Base-by-base conservation (phyloP, 176 grass and related monocot genomes). In the Pharus latifolius region DNA sequence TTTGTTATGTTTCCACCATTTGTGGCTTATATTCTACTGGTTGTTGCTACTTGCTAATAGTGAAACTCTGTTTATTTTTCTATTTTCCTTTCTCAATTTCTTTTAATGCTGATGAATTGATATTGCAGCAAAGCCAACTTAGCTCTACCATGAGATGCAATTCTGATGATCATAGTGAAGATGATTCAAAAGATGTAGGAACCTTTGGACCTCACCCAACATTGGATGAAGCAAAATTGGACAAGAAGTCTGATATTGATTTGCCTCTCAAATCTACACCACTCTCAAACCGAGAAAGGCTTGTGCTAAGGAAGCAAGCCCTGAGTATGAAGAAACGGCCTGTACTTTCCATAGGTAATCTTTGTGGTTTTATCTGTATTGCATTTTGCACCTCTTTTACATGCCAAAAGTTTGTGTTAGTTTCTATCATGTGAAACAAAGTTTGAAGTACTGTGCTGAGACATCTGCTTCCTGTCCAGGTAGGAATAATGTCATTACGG, bases 221-320 rank as follows among this genome's bases (percentile, higher is more conserved):
- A 13, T 19, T 63, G 37, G 12, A 79, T 57, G 45, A 53, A 25
- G 31, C 26, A 62, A 78, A 64, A 26, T 63, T 63, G 8, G 45
- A 51, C 10, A 49, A 76, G 47, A 56, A 64, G 65, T 51, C 33
- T 83, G 20, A 15, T 73, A 10, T 65, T 60, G 75, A 81, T 55
- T 65, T 90, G 37, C 63, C 84, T 35, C 60, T 75, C 53, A 83
- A 31, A 72, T 65, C 81, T 73, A 26, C 70, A 42, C 78, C 89
- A 27, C 81, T 98, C n/a, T 85, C 87, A 81, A 98, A 98, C 72
- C 73, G 78, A 78, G 89, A 98, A 78, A 98, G 89, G 70, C 89
- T 93, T 19, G 8, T 93, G 63, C 71, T 98, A 70, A 88, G 94
- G 57, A 93, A 93, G 76, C 94, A 98, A 78, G 94, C 94, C 24